phyloP scores from a whole-genome alignment of 176 grass and related monocot genomes.

The Oryza glumipatula region DNA sequence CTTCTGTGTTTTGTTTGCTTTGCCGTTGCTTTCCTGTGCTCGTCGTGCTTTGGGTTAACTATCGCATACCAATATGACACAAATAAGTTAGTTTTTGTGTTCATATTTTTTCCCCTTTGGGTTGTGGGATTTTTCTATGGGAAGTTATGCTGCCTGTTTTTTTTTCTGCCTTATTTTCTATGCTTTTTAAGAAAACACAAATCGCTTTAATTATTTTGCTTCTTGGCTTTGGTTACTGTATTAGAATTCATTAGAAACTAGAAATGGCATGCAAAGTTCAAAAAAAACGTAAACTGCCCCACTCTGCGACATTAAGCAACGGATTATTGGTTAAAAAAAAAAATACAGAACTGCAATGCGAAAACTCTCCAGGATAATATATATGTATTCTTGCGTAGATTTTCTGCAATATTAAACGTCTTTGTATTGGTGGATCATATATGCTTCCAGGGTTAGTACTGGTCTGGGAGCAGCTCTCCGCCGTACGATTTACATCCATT shows the following conservation, averaged over 20 bases:
- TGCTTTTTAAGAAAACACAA: background rate
- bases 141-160: background rate
- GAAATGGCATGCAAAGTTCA: too few relatives aligned
- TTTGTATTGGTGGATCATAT: background rate
- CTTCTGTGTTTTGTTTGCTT: background rate
- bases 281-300: background rate
- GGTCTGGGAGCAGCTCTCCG: too few relatives aligned
- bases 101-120: background rate
- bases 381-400: background rate
- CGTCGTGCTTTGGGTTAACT: background rate
- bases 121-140: background rate
- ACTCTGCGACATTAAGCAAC: background rate
- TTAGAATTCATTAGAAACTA: too few relatives aligned
- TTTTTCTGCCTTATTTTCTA: background rate
- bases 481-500: conserved; percentile 25
- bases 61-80: conserved; percentile 1
- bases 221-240: background rate
- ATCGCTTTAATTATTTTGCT: background rate
- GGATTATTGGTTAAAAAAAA: background rate
- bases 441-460: background rate
- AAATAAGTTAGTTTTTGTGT: background rate
- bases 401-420: background rate
- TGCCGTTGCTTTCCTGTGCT: conserved; percentile 28
- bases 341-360: background rate
- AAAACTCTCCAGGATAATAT: background rate